A percentile compares a stretch with the other conserved stretches of the same genome.
Evolutionary conservation across 2,329 filamentous ascomycete species (phyloP).

Genomic region (Fusarium sp.): DNA sequence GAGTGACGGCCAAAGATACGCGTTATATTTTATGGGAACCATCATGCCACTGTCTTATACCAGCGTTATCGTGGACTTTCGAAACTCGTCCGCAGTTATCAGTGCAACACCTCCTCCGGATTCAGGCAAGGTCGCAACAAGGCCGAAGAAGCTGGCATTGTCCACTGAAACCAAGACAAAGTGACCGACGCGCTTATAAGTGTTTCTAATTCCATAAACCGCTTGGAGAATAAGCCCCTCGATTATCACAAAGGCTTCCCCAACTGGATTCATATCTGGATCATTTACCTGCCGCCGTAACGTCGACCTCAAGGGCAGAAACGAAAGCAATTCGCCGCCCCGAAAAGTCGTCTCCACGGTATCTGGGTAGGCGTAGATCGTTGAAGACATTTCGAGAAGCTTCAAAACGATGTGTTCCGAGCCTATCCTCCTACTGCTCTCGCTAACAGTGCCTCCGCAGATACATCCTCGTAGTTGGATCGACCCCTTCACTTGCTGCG

Average conservation of each 20-base stretch:
- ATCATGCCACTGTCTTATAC: background rate
- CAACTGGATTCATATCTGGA: background rate
- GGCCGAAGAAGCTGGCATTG: background rate
- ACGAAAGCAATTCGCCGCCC: background rate
- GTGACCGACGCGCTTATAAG: background rate
- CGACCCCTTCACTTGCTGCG: background rate
- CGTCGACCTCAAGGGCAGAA: background rate
- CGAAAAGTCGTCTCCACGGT: background rate
- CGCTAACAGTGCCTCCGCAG: background rate
- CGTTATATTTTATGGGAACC: no score
- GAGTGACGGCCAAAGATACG: no score
- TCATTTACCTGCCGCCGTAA: background rate
- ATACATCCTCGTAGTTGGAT: background rate
- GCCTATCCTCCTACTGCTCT: background rate
- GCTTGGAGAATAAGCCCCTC: background rate
- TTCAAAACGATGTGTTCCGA: fast-evolving
- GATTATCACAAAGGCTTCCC: background rate
- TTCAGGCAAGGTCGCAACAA: background rate
- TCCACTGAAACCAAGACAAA: background rate
- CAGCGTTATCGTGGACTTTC: background rate
- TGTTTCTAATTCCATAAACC: background rate
- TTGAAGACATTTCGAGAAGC: background rate
- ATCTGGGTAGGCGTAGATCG: background rate
- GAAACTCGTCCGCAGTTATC: background rate
- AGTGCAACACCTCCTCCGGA: background rate